Conservation (phyloP, 2,329 filamentous ascomycete genomes). For the Lecanosticta acicola region DNA sequence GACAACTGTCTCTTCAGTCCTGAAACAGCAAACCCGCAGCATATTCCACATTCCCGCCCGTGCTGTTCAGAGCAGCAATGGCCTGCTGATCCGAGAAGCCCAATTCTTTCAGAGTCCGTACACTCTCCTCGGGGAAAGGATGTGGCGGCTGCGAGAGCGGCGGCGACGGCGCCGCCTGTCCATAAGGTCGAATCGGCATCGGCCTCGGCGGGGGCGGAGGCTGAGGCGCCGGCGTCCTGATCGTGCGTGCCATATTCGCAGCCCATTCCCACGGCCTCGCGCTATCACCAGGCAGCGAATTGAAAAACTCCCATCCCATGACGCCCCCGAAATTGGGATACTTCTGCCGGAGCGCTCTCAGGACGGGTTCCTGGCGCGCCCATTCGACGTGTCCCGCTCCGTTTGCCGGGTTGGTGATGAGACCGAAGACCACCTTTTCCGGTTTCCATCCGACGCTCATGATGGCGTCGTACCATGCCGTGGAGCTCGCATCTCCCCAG, state of each 20-base stretch:
- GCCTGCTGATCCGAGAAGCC: constrained; percentile 44
- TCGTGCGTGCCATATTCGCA: constrained; percentile 52
- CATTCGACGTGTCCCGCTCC: constrained; percentile 54
- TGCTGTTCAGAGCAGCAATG: constrained; percentile 44
- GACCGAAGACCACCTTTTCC: constrained; percentile 68
- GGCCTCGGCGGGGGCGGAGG: constrained; percentile 9
- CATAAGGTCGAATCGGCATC: constrained; percentile 31
- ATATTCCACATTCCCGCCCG: constrained; percentile 46
- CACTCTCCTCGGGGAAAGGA: constrained; percentile 39
- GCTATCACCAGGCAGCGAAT: constrained; percentile 61
- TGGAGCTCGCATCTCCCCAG: constrained; percentile 63
- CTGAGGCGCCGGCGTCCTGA: constrained; percentile 32
- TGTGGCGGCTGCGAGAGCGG: constrained; percentile 31
- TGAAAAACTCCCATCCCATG: constrained; percentile 96
- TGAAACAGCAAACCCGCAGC: constrained; percentile 46
- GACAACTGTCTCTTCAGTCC: too few relatives aligned
- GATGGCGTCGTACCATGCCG: constrained; percentile 49
- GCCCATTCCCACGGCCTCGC: constrained; percentile 74
- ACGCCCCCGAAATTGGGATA: constrained; percentile 75
- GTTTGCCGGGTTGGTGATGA: constrained; percentile 73
- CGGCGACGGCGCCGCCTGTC: constrained; percentile 26
- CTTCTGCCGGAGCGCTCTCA: constrained; percentile 52
- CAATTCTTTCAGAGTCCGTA: constrained; percentile 41
- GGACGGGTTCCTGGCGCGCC: constrained; percentile 51
- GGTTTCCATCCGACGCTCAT: constrained; percentile 64